Base-by-base conservation (phyloP, 371 early-diverging fungal genomes). In the Synchytrium microbalum region DNA sequence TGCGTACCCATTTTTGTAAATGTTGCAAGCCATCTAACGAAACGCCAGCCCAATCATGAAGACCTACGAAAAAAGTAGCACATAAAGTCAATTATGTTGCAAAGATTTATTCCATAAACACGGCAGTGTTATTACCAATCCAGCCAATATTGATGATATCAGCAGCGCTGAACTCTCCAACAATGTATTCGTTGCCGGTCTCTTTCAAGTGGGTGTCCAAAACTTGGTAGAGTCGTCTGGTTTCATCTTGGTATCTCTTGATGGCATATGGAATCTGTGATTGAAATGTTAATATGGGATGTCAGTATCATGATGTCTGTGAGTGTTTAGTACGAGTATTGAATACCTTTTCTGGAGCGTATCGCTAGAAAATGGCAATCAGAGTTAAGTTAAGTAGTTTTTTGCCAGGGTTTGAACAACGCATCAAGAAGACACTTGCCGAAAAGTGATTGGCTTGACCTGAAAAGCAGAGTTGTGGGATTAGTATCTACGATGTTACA, bases 311-410 rank as follows among this genome's bases (percentile, higher is more conserved):
- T n/a, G n/a, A n/a, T n/a, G n/a, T n/a, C n/a, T n/a, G n/a, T n/a
- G n/a, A n/a, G n/a, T n/a, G n/a, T n/a, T n/a, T n/a, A n/a, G n/a
- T n/a, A n/a, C n/a, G n/a, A n/a, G n/a, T n/a, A n/a, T n/a, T n/a
- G n/a, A n/a, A n/a, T n/a, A n/a, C n/a, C n/a, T 74, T 75, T 58
- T 80, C 80, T 13, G 77, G 72, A 2, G 83, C 77, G 62, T 67
- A 75, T 2, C 63, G 24, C 61, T 51, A 27, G 59, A 82, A 82
- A 70, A 79, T 79, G 60, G 70, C 72, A 24, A 75, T 73, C 64
- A 79, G 79, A 28, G 75, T 70, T 58, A 24, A 32, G 24, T 56
- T 56, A 16, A 8, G 14, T 29, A 61, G 58, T 19, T 16, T 53
- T 23, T 13, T 32, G 29, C 64, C 75, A 54, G 70, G 71, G 68